phyloP scores from a whole-genome alignment of 2,329 filamentous ascomycete genomes.

The Diaporthe citri region DNA sequence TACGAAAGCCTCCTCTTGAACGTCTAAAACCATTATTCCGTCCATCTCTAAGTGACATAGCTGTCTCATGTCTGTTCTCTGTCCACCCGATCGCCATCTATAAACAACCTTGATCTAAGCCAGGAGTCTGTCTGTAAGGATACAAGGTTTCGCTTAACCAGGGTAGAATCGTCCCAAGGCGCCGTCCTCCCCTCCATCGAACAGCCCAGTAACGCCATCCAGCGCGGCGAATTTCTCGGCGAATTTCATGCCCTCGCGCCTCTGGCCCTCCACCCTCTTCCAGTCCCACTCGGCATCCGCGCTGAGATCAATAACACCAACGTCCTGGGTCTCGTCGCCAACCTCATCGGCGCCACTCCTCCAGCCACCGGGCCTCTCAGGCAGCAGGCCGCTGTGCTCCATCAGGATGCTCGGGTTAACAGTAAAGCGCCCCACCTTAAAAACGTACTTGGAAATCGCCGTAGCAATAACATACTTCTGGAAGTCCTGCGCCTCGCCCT shows the following conservation, averaged over 20 bases:
- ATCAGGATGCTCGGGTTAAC: conserved; percentile 85
- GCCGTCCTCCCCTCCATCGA: conserved; percentile 66
- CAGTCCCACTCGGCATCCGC: conserved; percentile 66
- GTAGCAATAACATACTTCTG: conserved; percentile 78
- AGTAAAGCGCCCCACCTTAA: conserved; percentile 85
- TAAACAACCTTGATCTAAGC: neutral
- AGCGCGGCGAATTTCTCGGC: conserved; percentile 69
- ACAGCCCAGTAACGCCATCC: conserved; percentile 64
- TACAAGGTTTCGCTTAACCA: conserved; percentile 28
- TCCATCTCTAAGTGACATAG: neutral
- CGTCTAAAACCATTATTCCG: neutral
- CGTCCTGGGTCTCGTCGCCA: conserved; percentile 49
- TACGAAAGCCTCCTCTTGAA: neutral
- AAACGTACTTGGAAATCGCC: conserved; percentile 83
- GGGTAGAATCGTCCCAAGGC: conserved; percentile 61
- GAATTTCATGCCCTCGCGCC: conserved; percentile 67
- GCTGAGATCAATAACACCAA: conserved; percentile 48
- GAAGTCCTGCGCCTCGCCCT: conserved; percentile 58
- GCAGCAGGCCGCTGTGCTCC: conserved; percentile 78
- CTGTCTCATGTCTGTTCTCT: neutral
- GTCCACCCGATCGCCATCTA: neutral
- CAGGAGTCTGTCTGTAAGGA: neutral
- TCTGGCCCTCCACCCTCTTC: conserved; percentile 67
- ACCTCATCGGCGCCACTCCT: conserved; percentile 58
- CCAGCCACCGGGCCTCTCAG: conserved; percentile 78